Percentiles rank a stretch among this genome's conserved stretches.
Conservation (phyloP, 441 rosid species). For the Populus hybrid region DNA sequence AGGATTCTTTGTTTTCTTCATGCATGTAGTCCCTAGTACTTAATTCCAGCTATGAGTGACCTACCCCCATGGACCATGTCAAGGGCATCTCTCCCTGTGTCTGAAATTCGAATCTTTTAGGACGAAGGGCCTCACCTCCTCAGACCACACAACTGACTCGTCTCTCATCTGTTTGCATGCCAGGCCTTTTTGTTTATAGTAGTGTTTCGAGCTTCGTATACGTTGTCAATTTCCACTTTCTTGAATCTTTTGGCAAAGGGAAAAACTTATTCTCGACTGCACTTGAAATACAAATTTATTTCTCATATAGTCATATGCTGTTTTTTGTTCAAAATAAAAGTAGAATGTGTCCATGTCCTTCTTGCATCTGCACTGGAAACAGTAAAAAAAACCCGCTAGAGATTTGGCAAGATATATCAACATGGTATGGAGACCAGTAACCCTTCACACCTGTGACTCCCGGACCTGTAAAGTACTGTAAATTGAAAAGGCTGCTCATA, state of each 20-base stretch:
- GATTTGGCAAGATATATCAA: background rate
- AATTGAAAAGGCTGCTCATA: too few relatives aligned
- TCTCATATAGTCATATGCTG: background rate
- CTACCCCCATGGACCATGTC: slow-evolving; percentile 21
- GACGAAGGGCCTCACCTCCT: slow-evolving; percentile 23
- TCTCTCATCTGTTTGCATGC: slow-evolving; percentile 18
- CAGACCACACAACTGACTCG: background rate
- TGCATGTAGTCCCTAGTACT: slow-evolving; percentile 7
- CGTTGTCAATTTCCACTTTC: background rate
- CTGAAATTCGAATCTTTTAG: slow-evolving; percentile 28
- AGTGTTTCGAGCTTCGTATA: background rate
- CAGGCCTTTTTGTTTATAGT: background rate
- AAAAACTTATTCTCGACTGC: background rate
- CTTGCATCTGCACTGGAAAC: background rate
- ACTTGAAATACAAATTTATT: background rate
- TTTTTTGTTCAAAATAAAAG: background rate
- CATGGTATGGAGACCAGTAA: too few relatives aligned
- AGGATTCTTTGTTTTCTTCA: slow-evolving; percentile 13
- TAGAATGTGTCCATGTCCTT: background rate
- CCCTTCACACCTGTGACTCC: too few relatives aligned
- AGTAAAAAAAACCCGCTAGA: background rate
- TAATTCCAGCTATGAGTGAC: background rate
- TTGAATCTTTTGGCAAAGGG: background rate
- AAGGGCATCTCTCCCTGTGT: slow-evolving; percentile 20
- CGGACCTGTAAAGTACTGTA: too few relatives aligned